Conservation (phyloP, 768 basidiomycete species). For the Psilocybe cubensis region DNA sequence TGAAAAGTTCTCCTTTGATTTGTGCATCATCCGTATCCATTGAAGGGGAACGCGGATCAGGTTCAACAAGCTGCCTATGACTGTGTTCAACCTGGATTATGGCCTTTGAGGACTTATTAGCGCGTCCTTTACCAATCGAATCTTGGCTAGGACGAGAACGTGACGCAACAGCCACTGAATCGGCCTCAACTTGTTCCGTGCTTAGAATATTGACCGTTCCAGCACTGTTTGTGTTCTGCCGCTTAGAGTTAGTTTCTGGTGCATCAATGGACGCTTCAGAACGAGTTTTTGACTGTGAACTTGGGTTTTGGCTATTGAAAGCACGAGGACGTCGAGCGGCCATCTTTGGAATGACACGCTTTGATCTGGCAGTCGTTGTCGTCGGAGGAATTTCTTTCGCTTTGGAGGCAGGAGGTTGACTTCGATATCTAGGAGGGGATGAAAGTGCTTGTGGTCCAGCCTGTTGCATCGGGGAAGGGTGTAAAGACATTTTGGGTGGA, state of each 20-base stretch:
- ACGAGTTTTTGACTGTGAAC: slow-evolving; percentile 10
- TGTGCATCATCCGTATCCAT: slow-evolving; percentile 37
- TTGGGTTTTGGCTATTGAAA: slow-evolving; percentile 2
- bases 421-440: background rate
- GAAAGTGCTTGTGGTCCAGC: background rate
- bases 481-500: background rate
- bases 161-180: no score
- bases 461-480: background rate
- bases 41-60: slow-evolving; percentile 10
- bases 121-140: background rate
- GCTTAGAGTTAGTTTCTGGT: slow-evolving; percentile 1
- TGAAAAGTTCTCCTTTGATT: slow-evolving; percentile 7
- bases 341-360: slow-evolving; percentile 5
- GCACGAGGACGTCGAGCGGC: slow-evolving; percentile 15
- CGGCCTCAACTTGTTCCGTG: no score
- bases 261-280: slow-evolving; percentile 1
- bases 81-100: background rate
- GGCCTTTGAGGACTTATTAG: background rate
- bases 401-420: background rate
- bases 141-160: background rate
- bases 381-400: background rate
- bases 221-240: slow-evolving; percentile 6
- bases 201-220: no score
- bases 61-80: background rate
- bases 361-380: background rate